These are phyloP conservation scores for Colletotrichum cuscutae DNA, from an alignment of 2,329 filamentous ascomycete genomes.

Conservation along the genomic window DNA sequence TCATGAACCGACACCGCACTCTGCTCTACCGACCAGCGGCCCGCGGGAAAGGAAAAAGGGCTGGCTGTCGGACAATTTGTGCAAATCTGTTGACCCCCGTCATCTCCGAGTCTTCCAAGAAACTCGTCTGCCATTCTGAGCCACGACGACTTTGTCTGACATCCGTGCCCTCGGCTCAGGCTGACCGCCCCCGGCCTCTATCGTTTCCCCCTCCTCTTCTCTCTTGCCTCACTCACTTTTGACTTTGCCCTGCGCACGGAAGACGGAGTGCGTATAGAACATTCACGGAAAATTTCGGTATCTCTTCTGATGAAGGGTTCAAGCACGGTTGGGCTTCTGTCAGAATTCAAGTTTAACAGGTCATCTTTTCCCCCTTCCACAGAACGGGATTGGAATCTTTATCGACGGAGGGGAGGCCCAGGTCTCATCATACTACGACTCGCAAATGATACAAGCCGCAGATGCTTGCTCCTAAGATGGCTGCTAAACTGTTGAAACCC, in stretches of 20 bases:
- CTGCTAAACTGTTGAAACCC: too few relatives aligned
- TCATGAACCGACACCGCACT: not conserved
- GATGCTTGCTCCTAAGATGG: too few relatives aligned
- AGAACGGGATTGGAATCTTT: too few relatives aligned
- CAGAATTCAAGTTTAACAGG: not conserved
- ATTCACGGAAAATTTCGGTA: too few relatives aligned
- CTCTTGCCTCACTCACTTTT: not conserved
- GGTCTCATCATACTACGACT: too few relatives aligned
- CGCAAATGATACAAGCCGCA: too few relatives aligned
- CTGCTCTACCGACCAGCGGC: not conserved
- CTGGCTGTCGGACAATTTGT: not conserved
- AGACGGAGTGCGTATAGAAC: too few relatives aligned
- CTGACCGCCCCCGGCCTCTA: not conserved
- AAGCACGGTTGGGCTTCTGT: not conserved
- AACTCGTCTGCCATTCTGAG: not conserved
- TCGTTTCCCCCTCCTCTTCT: not conserved
- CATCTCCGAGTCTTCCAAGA: not conserved
- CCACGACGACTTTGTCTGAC: not conserved
- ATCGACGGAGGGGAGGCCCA: too few relatives aligned
- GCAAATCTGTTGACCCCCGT: not conserved
- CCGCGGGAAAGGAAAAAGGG: not conserved
- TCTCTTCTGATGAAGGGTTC: not conserved
- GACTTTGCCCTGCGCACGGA: not conserved
- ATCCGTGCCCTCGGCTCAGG: constrained; percentile 7
- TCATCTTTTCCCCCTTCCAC: not conserved